phyloP scores from a whole-genome alignment of 2,329 filamentous ascomycete species.

The Acrodontium crateriforme region DNA sequence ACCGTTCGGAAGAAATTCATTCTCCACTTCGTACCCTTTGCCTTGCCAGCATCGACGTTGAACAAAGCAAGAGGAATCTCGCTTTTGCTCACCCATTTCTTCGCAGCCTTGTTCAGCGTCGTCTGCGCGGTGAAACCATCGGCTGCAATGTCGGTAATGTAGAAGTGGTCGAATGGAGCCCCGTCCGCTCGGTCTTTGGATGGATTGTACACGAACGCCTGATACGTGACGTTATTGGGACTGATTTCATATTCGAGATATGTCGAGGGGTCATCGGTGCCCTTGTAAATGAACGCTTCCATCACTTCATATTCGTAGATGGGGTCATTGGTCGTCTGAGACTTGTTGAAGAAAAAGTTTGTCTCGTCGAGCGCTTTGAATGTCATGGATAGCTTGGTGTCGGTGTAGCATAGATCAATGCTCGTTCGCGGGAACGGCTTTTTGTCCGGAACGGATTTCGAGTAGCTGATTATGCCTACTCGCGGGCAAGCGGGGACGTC shows the following conservation, averaged over 20 bases:
- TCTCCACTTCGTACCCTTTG: slow-evolving; percentile 7
- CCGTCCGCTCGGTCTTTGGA: slow-evolving; percentile 2
- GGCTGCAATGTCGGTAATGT: slow-evolving; percentile 1
- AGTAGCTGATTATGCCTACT: slow-evolving; percentile 6
- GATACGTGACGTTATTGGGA: slow-evolving; percentile 8
- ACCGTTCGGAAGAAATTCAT: slow-evolving; percentile 11
- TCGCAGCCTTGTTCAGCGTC: slow-evolving; percentile 1
- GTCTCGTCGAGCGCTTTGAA: too few species aligned
- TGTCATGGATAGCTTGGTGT: too few species aligned
- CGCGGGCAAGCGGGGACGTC: slow-evolving; percentile 6
- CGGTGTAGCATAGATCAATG: slow-evolving; percentile 5
- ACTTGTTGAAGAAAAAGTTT: slow-evolving; percentile 6
- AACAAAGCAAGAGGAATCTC: slow-evolving; percentile 6
- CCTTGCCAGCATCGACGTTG: slow-evolving; percentile 5
- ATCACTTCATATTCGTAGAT: slow-evolving; percentile 8
- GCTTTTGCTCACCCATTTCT: slow-evolving; percentile 4
- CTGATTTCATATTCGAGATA: slow-evolving; percentile 8
- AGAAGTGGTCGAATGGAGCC: slow-evolving; percentile 5
- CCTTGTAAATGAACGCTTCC: slow-evolving; percentile 6
- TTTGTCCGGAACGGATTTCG: slow-evolving; percentile 3
- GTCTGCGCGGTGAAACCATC: slow-evolving; percentile 4
- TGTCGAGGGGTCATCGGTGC: slow-evolving; percentile 4
- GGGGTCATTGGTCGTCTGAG: slow-evolving; percentile 5
- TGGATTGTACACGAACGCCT: slow-evolving; percentile 8
- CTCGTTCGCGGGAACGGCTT: slow-evolving; percentile 4